A percentile compares a stretch with the other conserved stretches of the same genome.
Evolutionary conservation across 108 stramenopile genomes (phyloP).

Genomic region (Pseudonitzschia delicatissima): DNA sequence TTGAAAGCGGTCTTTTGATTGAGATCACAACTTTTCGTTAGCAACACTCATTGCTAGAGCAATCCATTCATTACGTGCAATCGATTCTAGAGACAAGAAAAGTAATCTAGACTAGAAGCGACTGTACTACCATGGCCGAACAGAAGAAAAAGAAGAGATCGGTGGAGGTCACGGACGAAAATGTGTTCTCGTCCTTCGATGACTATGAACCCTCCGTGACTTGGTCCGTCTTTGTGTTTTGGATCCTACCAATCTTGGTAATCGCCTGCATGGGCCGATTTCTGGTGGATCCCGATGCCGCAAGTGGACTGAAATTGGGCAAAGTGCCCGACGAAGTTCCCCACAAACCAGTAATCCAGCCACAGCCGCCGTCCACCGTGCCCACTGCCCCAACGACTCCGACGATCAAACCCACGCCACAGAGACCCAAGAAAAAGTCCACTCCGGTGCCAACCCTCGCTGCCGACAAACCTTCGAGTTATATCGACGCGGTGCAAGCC

Average conservation of each 20-base stretch:
- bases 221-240: constrained; percentile 30
- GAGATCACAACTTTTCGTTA: too few relatives aligned
- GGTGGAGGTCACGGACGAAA: not conserved
- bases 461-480: constrained; percentile 11
- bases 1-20: too few relatives aligned
- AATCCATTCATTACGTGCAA: too few relatives aligned
- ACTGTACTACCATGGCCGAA: not conserved
- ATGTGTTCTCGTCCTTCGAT: not conserved
- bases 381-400: not conserved
- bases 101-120: too few relatives aligned
- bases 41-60: too few relatives aligned
- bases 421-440: not conserved
- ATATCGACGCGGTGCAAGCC: constrained; percentile 6
- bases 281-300: constrained; percentile 28
- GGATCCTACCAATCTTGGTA: constrained; percentile 43
- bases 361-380: constrained; percentile 2
- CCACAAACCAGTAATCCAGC: not conserved
- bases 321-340: not conserved
- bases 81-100: too few relatives aligned
- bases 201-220: constrained; percentile 22
- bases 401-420: not conserved
- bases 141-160: not conserved
- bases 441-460: not conserved
- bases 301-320: not conserved
- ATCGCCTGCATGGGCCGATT: constrained; percentile 33